Conservation (phyloP, 202 grass and related monocot genomes). For the Musa balbisiana region DNA sequence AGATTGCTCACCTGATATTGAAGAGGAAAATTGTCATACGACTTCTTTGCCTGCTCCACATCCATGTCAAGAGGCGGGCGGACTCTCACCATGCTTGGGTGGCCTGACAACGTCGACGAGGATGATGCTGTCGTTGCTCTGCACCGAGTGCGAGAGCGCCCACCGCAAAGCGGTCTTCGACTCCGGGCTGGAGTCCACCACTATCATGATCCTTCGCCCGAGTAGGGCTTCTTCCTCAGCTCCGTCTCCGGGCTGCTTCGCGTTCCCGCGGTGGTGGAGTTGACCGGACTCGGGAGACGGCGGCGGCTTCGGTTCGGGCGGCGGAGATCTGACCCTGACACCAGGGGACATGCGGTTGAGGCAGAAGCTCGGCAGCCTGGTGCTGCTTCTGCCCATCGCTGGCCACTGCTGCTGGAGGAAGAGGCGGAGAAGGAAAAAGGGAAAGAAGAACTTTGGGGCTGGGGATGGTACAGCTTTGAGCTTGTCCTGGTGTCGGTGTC, state of each 20-base stretch:
- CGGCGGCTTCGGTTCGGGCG: not conserved
- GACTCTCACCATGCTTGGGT: constrained; percentile 16
- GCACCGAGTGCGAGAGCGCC: constrained; percentile 66
- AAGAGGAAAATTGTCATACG: not conserved
- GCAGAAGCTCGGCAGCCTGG: constrained; percentile 22
- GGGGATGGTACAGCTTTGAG: too few relatives aligned
- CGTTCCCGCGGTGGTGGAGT: not conserved
- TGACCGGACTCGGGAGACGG: not conserved
- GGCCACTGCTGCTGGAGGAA: not conserved
- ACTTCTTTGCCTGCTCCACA: not conserved
- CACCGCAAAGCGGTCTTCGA: constrained; percentile 60
- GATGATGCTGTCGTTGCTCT: constrained; percentile 39
- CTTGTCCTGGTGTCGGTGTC: too few relatives aligned
- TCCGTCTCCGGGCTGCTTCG: not conserved
- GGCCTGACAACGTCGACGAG: constrained; percentile 49
- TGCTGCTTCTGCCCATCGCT: not conserved
- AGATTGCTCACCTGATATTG: not conserved
- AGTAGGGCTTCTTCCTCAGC: not conserved
- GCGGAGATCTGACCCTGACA: constrained; percentile 5
- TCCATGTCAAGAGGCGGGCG: not conserved
- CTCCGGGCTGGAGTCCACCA: constrained; percentile 42
- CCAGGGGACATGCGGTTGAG: constrained; percentile 2
- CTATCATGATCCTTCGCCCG: constrained; percentile 59
- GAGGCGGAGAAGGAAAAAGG: not conserved
- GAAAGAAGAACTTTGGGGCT: not conserved